These are phyloP conservation scores for Eucalyptus polybractea DNA, from an alignment of 345 rosid genomes.

Conservation along the genomic window DNA sequence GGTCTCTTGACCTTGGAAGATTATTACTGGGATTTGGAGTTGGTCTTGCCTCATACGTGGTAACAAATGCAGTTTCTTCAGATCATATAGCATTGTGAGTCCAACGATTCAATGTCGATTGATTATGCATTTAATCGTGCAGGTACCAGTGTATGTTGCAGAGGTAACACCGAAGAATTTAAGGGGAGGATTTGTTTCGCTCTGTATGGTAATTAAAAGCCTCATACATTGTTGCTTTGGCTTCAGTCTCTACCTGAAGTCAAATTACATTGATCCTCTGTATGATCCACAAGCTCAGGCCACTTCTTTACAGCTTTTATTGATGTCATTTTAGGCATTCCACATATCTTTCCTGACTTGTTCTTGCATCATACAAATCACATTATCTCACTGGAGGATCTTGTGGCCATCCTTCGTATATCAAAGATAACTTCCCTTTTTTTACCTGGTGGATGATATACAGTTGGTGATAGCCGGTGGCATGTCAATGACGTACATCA, in stretches of 20 bases:
- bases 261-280: neutral
- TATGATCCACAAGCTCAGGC: neutral
- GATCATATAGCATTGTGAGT: neutral
- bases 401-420: neutral
- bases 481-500: conserved; percentile 5
- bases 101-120: neutral
- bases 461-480: conserved; percentile 13
- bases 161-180: conserved; percentile 23
- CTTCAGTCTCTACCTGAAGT: neutral
- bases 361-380: neutral
- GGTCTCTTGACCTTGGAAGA: conserved; percentile 32
- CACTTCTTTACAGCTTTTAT: neutral
- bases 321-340: neutral
- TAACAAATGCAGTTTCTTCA: neutral
- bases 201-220: conserved; percentile 4
- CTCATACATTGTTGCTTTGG: neutral
- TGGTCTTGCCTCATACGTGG: conserved; percentile 34
- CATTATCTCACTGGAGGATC: neutral
- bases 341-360: neutral
- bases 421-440: neutral
- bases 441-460: neutral
- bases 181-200: conserved; percentile 13
- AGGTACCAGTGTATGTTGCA: conserved; percentile 34
- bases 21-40: conserved; percentile 25
- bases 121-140: neutral